Base-by-base conservation (phyloP, 1,139 yeast species). In the Saccharomyces hybrid region DNA sequence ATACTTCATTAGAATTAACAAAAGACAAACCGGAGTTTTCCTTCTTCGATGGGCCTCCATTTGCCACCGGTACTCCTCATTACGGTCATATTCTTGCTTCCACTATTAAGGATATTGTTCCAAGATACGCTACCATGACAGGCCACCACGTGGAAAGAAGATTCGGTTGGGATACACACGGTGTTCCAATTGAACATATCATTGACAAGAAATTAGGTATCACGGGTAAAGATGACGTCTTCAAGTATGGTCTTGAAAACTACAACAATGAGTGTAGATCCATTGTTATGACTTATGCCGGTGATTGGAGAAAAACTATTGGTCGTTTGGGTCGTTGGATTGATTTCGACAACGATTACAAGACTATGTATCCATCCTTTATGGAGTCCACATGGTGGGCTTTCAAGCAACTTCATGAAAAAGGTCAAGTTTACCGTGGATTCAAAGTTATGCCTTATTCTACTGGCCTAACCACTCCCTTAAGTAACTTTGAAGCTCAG, bases 331-430 rank as follows among this genome's bases (percentile, higher is more conserved):
- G 98, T 59, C 86, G 99, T 74, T 93, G 99, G 99, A 91, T 93
- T 70, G 99, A 93, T 75, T 93, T 93, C 76, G 99, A 93, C 70
- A 89, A 93, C 70, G 99, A 93, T 74, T 93, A 93, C 80, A 95
- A 95, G 77, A 93, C 99, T 25, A 79, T 95, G 73, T 90, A 95
- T 71, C 97, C 98, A 47, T 78, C 84, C 56, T 93, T 88, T 65
- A 93, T 93, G 99, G 99, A 93, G 76, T 87, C 97, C 49, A 95
- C 85, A 54, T 93, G 99, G 99, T 93, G 99, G 99, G 96, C 90
- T 46, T 95, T 93, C 80, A 84, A 86, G 76, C 84, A 90, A 73
- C 77, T 93, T 64, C 89, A 76, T 72, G 83, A 87, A 56, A 93
- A 91, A 73, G 84, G 83, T 54, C 81, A 89, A 55, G 98, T 93